These are phyloP conservation scores for Allium fistulosum DNA, from an alignment of 106 monocot genomes.

Conservation along the genomic window DNA sequence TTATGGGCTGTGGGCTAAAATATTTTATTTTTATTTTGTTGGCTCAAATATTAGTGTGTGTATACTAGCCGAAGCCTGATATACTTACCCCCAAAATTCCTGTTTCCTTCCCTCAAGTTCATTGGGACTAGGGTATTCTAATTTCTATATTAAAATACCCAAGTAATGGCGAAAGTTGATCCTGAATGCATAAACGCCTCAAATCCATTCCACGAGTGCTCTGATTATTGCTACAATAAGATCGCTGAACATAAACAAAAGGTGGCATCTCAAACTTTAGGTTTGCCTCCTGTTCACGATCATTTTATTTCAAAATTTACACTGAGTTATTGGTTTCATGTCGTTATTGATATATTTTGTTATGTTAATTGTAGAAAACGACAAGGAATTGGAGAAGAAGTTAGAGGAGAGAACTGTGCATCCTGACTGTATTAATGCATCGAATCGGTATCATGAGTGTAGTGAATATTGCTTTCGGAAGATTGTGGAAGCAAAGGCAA, in stretches of 20 bases:
- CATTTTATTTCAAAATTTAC: neutral
- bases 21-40: too few species aligned
- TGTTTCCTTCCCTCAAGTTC: too few species aligned
- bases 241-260: neutral
- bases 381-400: constrained; percentile 6
- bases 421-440: constrained; percentile 38
- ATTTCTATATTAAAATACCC: too few species aligned
- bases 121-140: neutral
- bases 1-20: too few species aligned
- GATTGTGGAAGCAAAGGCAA: constrained; percentile 40
- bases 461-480: constrained; percentile 42
- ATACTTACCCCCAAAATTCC: too few species aligned
- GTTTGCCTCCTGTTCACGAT: constrained; percentile 5
- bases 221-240: constrained; percentile 20
- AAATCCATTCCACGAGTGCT: constrained; percentile 36
- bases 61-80: too few species aligned
- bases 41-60: too few species aligned
- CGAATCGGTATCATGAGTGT: constrained; percentile 49
- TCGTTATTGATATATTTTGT: neutral
- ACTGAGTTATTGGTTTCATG: neutral
- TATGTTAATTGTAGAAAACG: constrained; percentile 11
- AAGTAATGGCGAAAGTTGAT: constrained; percentile 1
- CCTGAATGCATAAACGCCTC: constrained; percentile 33
- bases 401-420: constrained; percentile 27
- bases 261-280: neutral